A percentile compares a stretch with the other conserved stretches of the same genome.
Conservation (phyloP, 768 basidiomycete genomes). For the Boletus sp. region DNA sequence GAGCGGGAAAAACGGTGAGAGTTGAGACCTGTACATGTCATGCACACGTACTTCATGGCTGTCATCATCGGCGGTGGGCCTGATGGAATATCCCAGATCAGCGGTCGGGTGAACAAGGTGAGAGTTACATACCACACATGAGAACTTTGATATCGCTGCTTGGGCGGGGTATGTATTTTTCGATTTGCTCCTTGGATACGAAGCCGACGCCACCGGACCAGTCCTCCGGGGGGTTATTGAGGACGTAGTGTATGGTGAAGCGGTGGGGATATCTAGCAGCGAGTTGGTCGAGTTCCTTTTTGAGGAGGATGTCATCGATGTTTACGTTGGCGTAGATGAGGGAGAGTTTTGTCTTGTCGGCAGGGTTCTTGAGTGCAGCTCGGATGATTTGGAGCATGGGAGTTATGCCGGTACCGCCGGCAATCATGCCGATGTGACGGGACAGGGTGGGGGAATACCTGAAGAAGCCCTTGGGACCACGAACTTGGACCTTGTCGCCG, state of each 20-base stretch:
- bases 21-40: neutral
- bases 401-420: slow-evolving; percentile 97
- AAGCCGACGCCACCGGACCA: slow-evolving; percentile 94
- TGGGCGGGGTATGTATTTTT: slow-evolving; percentile 68
- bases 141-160: slow-evolving; percentile 75
- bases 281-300: slow-evolving; percentile 81
- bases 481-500: slow-evolving; percentile 85
- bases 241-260: slow-evolving; percentile 85
- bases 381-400: slow-evolving; percentile 99
- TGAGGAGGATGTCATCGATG: slow-evolving; percentile 88
- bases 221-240: slow-evolving; percentile 86
- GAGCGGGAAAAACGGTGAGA: neutral
- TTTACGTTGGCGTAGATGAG: slow-evolving; percentile 98
- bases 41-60: slow-evolving; percentile 69
- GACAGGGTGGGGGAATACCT: slow-evolving; percentile 70
- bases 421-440: slow-evolving; percentile 91
- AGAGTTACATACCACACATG: slow-evolving; percentile 66
- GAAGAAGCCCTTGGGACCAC: slow-evolving; percentile 97
- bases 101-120: slow-evolving; percentile 8
- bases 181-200: slow-evolving; percentile 89
- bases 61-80: slow-evolving; percentile 74
- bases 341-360: slow-evolving; percentile 75
- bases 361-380: slow-evolving; percentile 86
- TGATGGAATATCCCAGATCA: slow-evolving; percentile 22
- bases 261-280: slow-evolving; percentile 54